These are phyloP conservation scores for Thalassiosira pacifica DNA, from an alignment of 352 stramenopile genomes.

Conservation along the genomic window DNA sequence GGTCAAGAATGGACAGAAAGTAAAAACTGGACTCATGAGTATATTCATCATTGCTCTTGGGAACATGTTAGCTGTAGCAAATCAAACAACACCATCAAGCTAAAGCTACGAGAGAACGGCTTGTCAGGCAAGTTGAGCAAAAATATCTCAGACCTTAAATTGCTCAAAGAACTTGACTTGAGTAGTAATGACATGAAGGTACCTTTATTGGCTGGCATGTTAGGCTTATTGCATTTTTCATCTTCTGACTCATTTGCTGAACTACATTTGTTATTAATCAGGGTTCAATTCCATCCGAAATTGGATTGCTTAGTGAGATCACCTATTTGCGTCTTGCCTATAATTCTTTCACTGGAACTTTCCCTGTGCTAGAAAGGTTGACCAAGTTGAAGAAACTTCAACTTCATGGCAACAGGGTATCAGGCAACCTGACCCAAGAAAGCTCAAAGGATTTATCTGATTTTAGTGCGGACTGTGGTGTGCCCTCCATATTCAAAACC, in stretches of 20 bases:
- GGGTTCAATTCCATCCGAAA: constrained; percentile 44
- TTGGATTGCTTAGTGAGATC: constrained; percentile 36
- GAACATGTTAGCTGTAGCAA: constrained; percentile 34
- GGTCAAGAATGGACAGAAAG: constrained; percentile 32
- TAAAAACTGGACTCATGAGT: constrained; percentile 17
- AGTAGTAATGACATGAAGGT: constrained; percentile 48
- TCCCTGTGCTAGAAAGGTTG: too few species aligned
- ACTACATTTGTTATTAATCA: too few species aligned
- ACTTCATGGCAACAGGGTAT: constrained; percentile 50
- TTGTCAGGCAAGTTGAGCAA: constrained; percentile 41
- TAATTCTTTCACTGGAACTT: constrained; percentile 56
- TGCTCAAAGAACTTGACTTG: not conserved
- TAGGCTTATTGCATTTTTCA: constrained; percentile 6
- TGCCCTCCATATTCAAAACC: not conserved
- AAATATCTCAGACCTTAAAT: not conserved
- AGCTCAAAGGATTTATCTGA: too few species aligned
- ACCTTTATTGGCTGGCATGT: not conserved
- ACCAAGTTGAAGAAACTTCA: constrained; percentile 27
- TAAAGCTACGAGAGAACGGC: constrained; percentile 46
- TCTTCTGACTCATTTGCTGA: too few species aligned
- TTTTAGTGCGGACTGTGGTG: not conserved
- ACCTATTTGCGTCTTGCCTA: constrained; percentile 46
- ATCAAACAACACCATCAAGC: constrained; percentile 14
- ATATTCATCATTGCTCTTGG: constrained; percentile 47
- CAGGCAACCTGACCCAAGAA: too few species aligned